phyloP scores from a whole-genome alignment of 2,329 filamentous ascomycete genomes.

The Colletotrichum paranaense region DNA sequence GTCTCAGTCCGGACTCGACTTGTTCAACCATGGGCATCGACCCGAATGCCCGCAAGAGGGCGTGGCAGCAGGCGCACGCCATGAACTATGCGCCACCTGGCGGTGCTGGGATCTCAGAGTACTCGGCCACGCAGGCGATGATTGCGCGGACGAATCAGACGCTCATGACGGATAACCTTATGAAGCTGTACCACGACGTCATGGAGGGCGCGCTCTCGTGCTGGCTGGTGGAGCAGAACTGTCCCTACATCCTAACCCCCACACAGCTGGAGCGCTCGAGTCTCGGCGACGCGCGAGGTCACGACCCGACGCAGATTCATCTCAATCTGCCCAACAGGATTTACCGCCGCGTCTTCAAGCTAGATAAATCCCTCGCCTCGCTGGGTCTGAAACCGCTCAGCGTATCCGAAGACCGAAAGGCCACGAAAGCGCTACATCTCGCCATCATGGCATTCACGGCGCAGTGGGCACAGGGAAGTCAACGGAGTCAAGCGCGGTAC shows the following conservation, averaged over 20 bases:
- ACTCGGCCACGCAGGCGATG: conserved; percentile 38
- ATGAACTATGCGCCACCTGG: background rate
- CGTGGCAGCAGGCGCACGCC: background rate
- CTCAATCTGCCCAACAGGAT: conserved; percentile 52
- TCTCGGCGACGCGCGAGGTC: conserved; percentile 47
- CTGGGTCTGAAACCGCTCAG: conserved; percentile 54
- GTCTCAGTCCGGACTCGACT: background rate
- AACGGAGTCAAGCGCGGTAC: conserved; percentile 33
- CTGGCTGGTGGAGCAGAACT: conserved; percentile 65
- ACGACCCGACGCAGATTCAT: background rate
- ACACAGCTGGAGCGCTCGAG: background rate
- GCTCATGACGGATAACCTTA: conserved; percentile 55
- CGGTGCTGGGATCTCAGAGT: conserved; percentile 24
- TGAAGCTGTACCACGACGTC: conserved; percentile 65
- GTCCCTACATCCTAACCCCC: conserved; percentile 51
- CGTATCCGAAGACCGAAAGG: conserved; percentile 53
- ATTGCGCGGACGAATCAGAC: conserved; percentile 43
- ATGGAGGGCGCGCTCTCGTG: conserved; percentile 64
- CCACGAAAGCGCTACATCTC: conserved; percentile 57
- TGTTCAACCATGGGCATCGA: background rate
- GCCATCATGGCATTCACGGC: conserved; percentile 64
- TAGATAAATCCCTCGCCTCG: conserved; percentile 56
- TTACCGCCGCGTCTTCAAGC: conserved; percentile 59
- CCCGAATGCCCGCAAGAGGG: background rate
- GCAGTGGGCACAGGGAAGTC: conserved; percentile 58